Conservation (phyloP, 1,284 basidiomycete species). For the Sporisorium sorghi region DNA sequence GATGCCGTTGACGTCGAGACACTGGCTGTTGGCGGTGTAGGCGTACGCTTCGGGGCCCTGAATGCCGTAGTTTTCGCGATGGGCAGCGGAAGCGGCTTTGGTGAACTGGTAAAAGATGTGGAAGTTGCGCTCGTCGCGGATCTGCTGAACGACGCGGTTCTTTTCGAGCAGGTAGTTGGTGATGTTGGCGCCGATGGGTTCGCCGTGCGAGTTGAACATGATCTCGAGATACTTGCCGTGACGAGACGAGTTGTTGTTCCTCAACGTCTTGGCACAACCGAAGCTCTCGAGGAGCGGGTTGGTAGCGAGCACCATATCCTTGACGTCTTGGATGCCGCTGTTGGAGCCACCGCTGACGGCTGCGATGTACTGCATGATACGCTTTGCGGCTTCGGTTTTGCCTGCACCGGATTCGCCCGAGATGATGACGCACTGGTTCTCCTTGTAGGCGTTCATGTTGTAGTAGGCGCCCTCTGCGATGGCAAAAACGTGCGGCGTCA, state of each 20-base stretch:
- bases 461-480: constrained; percentile 98
- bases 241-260: constrained; percentile 98
- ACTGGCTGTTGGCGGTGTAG: constrained; percentile 91
- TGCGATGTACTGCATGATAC: constrained; percentile 99
- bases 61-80: constrained; percentile 93
- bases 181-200: constrained; percentile 96
- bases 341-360: constrained; percentile 86
- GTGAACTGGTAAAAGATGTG: constrained; percentile 99
- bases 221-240: constrained; percentile 99
- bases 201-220: constrained; percentile 93
- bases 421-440: constrained; percentile 99
- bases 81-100: constrained; percentile 88
- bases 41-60: constrained; percentile 96
- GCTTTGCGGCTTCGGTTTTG: constrained; percentile 67
- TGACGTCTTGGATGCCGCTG: constrained; percentile 86
- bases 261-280: constrained; percentile 96
- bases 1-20: constrained; percentile 90
- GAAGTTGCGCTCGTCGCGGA: constrained; percentile 95
- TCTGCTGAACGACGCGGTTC: constrained; percentile 92
- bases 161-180: constrained; percentile 99
- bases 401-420: constrained; percentile 84
- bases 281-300: constrained; percentile 98
- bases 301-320: constrained; percentile 99
- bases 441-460: constrained; percentile 99
- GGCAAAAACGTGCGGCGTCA: constrained; percentile 96